phyloP scores from a whole-genome alignment of 179 eudicot genomes.

The Monotropa hypopitys region DNA sequence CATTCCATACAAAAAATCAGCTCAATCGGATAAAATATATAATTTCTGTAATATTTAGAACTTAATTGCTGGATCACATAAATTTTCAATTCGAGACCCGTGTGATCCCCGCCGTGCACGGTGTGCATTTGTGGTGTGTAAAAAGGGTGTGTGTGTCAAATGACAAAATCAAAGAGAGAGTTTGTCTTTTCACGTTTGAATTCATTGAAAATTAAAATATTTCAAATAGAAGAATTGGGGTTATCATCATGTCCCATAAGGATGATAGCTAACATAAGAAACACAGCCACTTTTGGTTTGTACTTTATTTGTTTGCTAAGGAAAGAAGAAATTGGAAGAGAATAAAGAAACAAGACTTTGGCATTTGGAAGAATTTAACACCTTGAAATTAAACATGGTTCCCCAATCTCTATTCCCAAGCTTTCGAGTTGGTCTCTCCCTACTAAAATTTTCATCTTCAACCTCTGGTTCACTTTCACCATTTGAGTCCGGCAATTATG shows the following conservation, averaged over 20 bases:
- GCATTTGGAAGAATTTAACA: neutral
- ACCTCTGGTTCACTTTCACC: neutral
- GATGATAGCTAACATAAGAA: neutral
- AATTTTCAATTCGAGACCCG: no score
- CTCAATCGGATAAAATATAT: no score
- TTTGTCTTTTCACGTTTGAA: no score
- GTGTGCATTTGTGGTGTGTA: no score
- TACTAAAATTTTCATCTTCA: neutral
- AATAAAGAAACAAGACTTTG: neutral
- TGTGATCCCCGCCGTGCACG: no score
- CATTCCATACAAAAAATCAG: no score
- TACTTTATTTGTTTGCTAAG: neutral
- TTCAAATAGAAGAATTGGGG: no score
- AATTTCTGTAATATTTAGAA: no score
- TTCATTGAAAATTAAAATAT: no score
- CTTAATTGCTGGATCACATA: no score
- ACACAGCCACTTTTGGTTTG: neutral
- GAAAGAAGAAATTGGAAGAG: neutral
- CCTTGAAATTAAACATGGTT: neutral
- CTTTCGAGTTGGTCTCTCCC: neutral
- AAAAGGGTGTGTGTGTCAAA: no score
- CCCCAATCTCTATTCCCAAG: neutral
- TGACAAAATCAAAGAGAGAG: no score
- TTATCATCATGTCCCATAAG: neutral
- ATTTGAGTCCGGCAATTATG: neutral